phyloP scores from a whole-genome alignment of 345 rosid genomes.

The Brassica carinata region DNA sequence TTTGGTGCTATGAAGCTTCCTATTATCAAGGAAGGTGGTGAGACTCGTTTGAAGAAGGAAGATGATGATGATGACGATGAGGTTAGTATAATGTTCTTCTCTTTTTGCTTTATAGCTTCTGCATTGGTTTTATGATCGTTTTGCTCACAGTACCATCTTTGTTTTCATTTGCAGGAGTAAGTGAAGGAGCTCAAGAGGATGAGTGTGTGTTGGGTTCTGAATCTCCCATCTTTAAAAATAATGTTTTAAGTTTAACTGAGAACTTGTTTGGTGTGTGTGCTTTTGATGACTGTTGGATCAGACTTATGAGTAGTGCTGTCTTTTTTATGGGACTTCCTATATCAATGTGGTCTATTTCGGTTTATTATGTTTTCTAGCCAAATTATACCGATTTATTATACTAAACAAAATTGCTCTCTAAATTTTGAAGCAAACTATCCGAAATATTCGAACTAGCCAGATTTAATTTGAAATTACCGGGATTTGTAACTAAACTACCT shows the following conservation, averaged over 20 bases:
- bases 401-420: no score
- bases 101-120: background rate
- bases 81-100: slow-evolving; percentile 30
- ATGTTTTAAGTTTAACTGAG: background rate
- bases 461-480: no score
- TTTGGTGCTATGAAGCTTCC: slow-evolving; percentile 96
- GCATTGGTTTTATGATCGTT: background rate
- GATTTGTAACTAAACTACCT: no score
- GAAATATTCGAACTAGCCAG: no score
- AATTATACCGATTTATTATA: no score
- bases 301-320: slow-evolving; percentile 21
- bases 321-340: slow-evolving; percentile 11
- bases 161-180: slow-evolving; percentile 23
- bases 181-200: background rate
- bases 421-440: no score
- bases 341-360: slow-evolving; percentile 10
- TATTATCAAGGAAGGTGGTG: slow-evolving; percentile 91
- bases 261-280: slow-evolving; percentile 22
- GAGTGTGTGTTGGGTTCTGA: slow-evolving; percentile 12
- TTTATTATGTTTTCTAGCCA: background rate
- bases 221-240: background rate
- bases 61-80: slow-evolving; percentile 71
- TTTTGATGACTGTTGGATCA: slow-evolving; percentile 17
- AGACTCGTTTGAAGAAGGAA: slow-evolving; percentile 82
- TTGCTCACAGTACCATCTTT: background rate